Percentiles rank a stretch among this genome's conserved stretches.
These are phyloP conservation scores for Macadamia integrifolia DNA, from an alignment of 164 flowering plant genomes.

Conservation along the genomic window DNA sequence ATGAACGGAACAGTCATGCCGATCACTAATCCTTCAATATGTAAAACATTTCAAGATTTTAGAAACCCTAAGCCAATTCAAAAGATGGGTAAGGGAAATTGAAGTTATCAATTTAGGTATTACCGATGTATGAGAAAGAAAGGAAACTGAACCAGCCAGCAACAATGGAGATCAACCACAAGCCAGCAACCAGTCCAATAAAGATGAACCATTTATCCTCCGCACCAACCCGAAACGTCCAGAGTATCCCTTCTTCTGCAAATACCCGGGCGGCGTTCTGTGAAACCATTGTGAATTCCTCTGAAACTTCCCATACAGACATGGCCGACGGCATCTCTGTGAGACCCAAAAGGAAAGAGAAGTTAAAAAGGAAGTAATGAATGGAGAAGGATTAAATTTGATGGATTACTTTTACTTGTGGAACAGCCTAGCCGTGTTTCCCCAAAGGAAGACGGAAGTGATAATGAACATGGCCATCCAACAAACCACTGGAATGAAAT, in stretches of 20 bases:
- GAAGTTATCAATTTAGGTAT: too few relatives aligned
- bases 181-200: slow-evolving; percentile 17
- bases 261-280: slow-evolving; percentile 6
- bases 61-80: too few relatives aligned
- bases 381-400: background rate
- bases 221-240: slow-evolving; percentile 34
- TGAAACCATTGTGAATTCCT: slow-evolving; percentile 15
- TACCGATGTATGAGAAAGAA: slow-evolving; percentile 41
- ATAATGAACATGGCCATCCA: slow-evolving; percentile 38
- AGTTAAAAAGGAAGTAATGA: background rate
- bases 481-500: slow-evolving; percentile 37
- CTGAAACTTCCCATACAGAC: slow-evolving; percentile 29
- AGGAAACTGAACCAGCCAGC: slow-evolving; percentile 30
- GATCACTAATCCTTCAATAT: slow-evolving; percentile 26
- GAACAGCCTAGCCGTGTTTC: slow-evolving; percentile 28
- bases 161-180: slow-evolving; percentile 32
- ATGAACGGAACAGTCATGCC: slow-evolving; percentile 42
- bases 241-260: slow-evolving; percentile 27
- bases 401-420: slow-evolving; percentile 26
- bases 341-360: background rate
- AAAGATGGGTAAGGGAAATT: background rate
- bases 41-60: background rate
- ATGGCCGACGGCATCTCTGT: slow-evolving; percentile 29
- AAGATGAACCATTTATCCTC: slow-evolving; percentile 40
- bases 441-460: slow-evolving; percentile 33